Percentiles rank a stretch among this genome's conserved stretches.
phyloP scores from a whole-genome alignment of 2,329 filamentous ascomycete genomes.

The Fusarium globosum region DNA sequence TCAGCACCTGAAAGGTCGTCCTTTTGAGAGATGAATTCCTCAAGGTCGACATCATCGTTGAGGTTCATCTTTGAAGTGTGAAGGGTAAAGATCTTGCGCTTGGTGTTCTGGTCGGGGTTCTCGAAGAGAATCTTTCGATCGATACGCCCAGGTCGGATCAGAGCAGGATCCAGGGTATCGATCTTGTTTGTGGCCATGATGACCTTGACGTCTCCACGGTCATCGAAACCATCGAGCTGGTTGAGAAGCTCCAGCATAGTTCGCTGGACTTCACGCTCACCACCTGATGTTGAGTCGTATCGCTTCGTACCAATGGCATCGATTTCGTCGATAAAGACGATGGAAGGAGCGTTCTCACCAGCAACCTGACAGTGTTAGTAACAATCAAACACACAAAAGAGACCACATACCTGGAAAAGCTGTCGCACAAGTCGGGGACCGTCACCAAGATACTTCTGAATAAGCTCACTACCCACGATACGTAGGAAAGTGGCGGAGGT shows the following conservation, averaged over 20 bases:
- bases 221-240: constrained; percentile 98
- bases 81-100: constrained; percentile 97
- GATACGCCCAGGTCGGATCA: constrained; percentile 97
- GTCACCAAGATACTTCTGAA: constrained; percentile 98
- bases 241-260: constrained; percentile 99
- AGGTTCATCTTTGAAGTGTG: constrained; percentile 99
- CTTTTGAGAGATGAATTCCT: constrained; percentile 99
- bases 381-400: background rate
- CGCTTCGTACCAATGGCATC: constrained; percentile 99
- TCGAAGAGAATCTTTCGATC: constrained; percentile 92
- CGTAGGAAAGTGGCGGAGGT: constrained; percentile 98
- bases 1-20: constrained; percentile 97
- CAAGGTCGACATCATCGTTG: constrained; percentile 94
- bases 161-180: constrained; percentile 92
- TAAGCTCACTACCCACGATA: constrained; percentile 96
- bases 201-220: constrained; percentile 98
- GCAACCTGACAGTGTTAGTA: constrained; percentile 70
- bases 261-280: constrained; percentile 96
- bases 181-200: constrained; percentile 99
- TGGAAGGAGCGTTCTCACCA: constrained; percentile 94
- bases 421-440: constrained; percentile 94
- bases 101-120: constrained; percentile 83
- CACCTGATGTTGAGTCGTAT: constrained; percentile 96
- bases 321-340: constrained; percentile 99
- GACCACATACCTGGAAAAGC: constrained; percentile 78